These are phyloP conservation scores for Hygrophoropsis aurantiaca DNA, from an alignment of 768 basidiomycete genomes.

Conservation along the genomic window DNA sequence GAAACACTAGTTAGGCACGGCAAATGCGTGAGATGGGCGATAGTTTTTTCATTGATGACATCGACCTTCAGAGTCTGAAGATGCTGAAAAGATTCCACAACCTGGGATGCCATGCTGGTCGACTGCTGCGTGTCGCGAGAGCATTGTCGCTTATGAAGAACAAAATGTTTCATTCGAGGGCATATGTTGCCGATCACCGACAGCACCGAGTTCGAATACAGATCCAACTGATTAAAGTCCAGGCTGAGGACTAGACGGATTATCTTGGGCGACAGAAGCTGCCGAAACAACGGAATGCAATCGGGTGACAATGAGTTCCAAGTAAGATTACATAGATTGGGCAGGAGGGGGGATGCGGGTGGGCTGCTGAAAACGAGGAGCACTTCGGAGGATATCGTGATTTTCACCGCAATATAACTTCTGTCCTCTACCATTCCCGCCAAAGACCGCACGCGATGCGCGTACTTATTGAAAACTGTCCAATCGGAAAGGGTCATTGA, in stretches of 20 bases:
- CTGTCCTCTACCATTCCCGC: too few relatives aligned
- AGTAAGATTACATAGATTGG: slow-evolving; percentile 15
- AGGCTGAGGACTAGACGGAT: slow-evolving; percentile 10
- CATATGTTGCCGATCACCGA: slow-evolving; percentile 18
- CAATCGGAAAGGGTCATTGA: too few relatives aligned
- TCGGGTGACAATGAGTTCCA: slow-evolving; percentile 16
- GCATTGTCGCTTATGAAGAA: too few relatives aligned
- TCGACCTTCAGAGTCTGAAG: slow-evolving; percentile 1
- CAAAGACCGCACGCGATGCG: too few relatives aligned
- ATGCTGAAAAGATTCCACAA: not conserved
- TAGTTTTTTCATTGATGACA: slow-evolving; percentile 16
- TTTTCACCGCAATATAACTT: too few relatives aligned
- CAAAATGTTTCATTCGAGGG: slow-evolving; percentile 15
- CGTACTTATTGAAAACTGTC: too few relatives aligned
- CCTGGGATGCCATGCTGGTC: too few relatives aligned
- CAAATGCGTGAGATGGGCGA: slow-evolving; percentile 23
- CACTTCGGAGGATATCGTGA: too few relatives aligned
- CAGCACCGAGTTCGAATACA: slow-evolving; percentile 18
- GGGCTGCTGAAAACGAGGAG: too few relatives aligned
- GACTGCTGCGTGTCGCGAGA: too few relatives aligned
- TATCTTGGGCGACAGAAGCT: slow-evolving; percentile 21
- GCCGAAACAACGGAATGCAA: slow-evolving; percentile 18
- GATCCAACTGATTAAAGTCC: slow-evolving; percentile 3
- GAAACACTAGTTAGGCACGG: slow-evolving; percentile 14
- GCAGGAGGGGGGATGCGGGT: slow-evolving; percentile 20